Evolutionary conservation across 805 yeast species (phyloP).

Genomic region (Torulaspora maleeae): DNA sequence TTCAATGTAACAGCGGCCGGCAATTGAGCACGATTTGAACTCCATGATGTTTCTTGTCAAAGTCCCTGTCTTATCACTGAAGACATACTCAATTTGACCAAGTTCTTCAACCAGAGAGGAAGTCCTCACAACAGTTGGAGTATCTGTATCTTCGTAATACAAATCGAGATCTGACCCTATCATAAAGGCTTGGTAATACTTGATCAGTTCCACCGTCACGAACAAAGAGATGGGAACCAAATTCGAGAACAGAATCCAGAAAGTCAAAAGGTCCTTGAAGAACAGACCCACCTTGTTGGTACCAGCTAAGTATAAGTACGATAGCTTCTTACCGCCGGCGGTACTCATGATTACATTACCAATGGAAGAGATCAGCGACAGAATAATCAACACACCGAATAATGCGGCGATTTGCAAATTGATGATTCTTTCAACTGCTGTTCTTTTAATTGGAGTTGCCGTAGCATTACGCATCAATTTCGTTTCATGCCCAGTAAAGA

Average conservation of each 20-base stretch:
- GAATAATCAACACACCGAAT: constrained; percentile 69
- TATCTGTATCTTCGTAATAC: constrained; percentile 81
- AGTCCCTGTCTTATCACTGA: constrained; percentile 97
- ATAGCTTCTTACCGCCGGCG: constrained; percentile 43
- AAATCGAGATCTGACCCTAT: constrained; percentile 92
- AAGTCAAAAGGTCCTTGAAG: constrained; percentile 83
- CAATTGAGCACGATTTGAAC: constrained; percentile 88
- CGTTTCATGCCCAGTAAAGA: constrained; percentile 98
- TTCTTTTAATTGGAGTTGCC: constrained; percentile 94
- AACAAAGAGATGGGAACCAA: constrained; percentile 96
- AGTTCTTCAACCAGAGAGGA: constrained; percentile 94
- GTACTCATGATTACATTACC: constrained; percentile 79
- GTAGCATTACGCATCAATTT: constrained; percentile 98
- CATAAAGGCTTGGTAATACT: constrained; percentile 90
- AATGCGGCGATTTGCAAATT: constrained; percentile 87
- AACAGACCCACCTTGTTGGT: constrained; percentile 65
- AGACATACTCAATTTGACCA: constrained; percentile 94
- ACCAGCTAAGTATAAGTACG: constrained; percentile 65
- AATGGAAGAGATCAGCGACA: constrained; percentile 74
- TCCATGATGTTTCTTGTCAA: constrained; percentile 95
- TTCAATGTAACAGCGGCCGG: constrained; percentile 82
- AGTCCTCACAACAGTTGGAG: constrained; percentile 92
- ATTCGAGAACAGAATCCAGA: constrained; percentile 94
- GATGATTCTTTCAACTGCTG: constrained; percentile 94
- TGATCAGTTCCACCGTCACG: constrained; percentile 93